Evolutionary conservation across 768 basidiomycete species (phyloP), one percentile per base, ranked within the genome.

Genomic region (Calocera viscosa): DNA sequence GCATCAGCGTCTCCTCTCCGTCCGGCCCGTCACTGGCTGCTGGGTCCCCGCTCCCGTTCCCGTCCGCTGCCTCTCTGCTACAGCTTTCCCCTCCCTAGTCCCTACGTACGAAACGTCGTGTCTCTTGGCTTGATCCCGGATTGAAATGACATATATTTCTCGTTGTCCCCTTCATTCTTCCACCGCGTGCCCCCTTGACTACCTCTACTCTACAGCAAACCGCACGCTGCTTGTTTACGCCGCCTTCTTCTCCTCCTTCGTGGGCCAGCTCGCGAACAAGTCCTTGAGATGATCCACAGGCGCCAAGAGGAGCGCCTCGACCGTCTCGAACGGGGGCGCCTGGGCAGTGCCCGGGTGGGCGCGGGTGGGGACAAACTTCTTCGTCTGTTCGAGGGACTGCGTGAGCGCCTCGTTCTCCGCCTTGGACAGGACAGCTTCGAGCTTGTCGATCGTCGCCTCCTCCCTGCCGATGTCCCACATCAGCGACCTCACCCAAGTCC

Each of bases 281-380:
- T 87, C 86, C 71, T 80, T 81, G 67, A 87, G 71, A 70, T 83
- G 83, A 71, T 87, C 86, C 26, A 86, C 75, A 0, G 86, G 86
- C 0, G 81, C 79, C 26, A 78, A 74, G 66, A 86, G 73, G 66
- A 87, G 78, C 0, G 81, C 84, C 1, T 77, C 81, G 16, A 86
- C 67, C 0, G 84, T 88, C 75, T 87, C 85, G 67, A 80, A 82
- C 0, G 85, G 85, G 1, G 85, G 84, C 66, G 82, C 78, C 71
- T 85, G 80, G 0, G 85, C 85, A 0, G 80, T 79, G 14, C 70
- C 71, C 0, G 83, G 84, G 70, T 85, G 84, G 3, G 82, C 70
- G 28, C 83, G 77, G 10, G 86, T 86, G 0, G 85, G 86, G 3
- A 78, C 84, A 68, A 86, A 84, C 69, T 82, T 81, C 77, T 87